A percentile compares a stretch with the other conserved stretches of the same genome.
These are phyloP conservation scores for Claviceps cyperi DNA, from an alignment of 2,329 filamentous ascomycete genomes.

Conservation along the genomic window DNA sequence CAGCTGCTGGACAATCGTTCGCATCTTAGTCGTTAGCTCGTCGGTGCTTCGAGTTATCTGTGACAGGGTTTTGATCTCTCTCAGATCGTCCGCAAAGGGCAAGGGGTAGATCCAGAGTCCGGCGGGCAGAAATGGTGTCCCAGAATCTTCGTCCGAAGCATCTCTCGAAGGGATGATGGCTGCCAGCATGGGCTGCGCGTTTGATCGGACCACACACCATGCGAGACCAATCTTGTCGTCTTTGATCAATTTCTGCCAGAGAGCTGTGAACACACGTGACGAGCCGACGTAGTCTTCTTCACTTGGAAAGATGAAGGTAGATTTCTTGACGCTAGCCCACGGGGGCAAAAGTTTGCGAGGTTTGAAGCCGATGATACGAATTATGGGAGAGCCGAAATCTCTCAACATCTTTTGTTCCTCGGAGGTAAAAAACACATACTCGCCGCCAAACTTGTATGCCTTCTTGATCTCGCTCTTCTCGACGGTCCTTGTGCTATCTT, in stretches of 20 bases:
- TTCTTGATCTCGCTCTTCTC: conserved; percentile 75
- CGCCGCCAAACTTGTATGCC: conserved; percentile 90
- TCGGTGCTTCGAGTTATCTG: conserved; percentile 45
- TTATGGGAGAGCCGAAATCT: conserved; percentile 66
- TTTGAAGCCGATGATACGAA: conserved; percentile 92
- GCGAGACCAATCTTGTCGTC: conserved; percentile 71
- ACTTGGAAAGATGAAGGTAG: conserved; percentile 85
- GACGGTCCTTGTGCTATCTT: conserved; percentile 62
- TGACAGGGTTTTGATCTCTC: conserved; percentile 52
- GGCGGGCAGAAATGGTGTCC: conserved; percentile 58
- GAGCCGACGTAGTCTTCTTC: conserved; percentile 85
- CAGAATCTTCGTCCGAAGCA: conserved; percentile 46
- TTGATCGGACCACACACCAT: conserved; percentile 76
- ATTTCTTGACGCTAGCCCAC: conserved; percentile 77
- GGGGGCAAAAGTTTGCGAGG: conserved; percentile 56
- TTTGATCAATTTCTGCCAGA: conserved; percentile 74
- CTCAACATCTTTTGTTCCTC: conserved; percentile 71
- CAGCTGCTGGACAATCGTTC: conserved; percentile 66
- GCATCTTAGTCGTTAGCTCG: conserved; percentile 66
- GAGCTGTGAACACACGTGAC: conserved; percentile 77
- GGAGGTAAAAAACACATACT: conserved; percentile 70
- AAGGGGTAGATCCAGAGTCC: conserved; percentile 82
- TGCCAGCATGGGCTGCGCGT: conserved; percentile 64
- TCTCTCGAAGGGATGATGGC: conserved; percentile 68
- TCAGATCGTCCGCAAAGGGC: conserved; percentile 79